Conservation (phyloP, 1,284 basidiomycete genomes). For the Puccinia triticina region DNA sequence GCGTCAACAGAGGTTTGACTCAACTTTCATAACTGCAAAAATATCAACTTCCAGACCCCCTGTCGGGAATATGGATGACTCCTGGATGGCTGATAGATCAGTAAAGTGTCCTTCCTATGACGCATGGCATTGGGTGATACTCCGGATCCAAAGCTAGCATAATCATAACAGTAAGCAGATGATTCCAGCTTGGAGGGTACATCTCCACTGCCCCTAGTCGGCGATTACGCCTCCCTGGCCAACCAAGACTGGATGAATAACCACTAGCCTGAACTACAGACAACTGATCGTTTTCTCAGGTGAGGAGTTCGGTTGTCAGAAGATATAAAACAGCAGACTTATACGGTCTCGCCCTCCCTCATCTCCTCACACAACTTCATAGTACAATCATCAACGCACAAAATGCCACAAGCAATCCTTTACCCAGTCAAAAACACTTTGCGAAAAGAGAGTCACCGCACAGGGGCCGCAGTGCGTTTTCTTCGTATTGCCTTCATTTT, state of each 20-base stretch:
- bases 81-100: slow-evolving; percentile 16
- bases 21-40: background rate
- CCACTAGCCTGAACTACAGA: background rate
- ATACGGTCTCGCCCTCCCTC: background rate
- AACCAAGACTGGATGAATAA: background rate
- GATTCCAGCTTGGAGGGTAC: background rate
- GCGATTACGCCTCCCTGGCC: background rate
- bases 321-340: background rate
- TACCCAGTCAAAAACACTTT: slow-evolving; percentile 40
- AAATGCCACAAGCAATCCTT: slow-evolving; percentile 28
- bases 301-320: background rate
- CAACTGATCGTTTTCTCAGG: slow-evolving; percentile 3
- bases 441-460: slow-evolving; percentile 35
- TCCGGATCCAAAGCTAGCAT: background rate
- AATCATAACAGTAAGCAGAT: slow-evolving; percentile 18
- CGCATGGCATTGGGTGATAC: slow-evolving; percentile 6
- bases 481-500: background rate
- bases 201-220: background rate
- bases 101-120: background rate
- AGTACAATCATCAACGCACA: slow-evolving; percentile 12
- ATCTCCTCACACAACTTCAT: slow-evolving; percentile 16
- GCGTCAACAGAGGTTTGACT: background rate
- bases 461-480: slow-evolving; percentile 39
- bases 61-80: slow-evolving; percentile 10
- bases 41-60: slow-evolving; percentile 5